These are phyloP conservation scores for Avena insularis DNA, from an alignment of 176 grass and related monocot species.

Conservation along the genomic window DNA sequence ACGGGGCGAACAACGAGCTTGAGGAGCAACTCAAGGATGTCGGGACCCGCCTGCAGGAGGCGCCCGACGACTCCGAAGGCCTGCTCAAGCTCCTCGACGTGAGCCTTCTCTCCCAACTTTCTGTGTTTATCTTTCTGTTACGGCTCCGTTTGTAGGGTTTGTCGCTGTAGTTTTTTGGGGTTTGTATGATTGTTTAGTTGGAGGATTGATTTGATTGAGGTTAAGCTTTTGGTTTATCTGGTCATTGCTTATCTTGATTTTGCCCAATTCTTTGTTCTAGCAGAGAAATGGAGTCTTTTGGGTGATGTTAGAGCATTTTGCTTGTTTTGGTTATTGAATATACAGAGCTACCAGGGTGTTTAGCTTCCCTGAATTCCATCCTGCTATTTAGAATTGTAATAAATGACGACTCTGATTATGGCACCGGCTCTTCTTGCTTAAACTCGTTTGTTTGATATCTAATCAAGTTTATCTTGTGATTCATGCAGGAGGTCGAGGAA, in stretches of 20 bases:
- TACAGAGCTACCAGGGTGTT: not conserved
- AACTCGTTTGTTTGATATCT: not conserved
- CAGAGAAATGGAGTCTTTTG: not conserved
- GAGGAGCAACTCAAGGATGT: slow-evolving; percentile 54
- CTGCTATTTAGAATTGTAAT: not conserved
- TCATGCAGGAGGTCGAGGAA: slow-evolving; percentile 65
- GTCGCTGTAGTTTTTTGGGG: not conserved
- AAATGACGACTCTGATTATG: slow-evolving; percentile 8
- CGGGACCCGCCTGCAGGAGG: slow-evolving; percentile 53
- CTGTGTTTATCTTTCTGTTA: not conserved
- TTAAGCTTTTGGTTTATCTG: slow-evolving; percentile 9
- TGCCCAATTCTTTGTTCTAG: not conserved
- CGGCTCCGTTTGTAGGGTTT: not conserved
- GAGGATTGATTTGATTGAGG: not conserved
- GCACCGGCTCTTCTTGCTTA: slow-evolving; percentile 6
- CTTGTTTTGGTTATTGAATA: not conserved
- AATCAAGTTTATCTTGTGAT: slow-evolving; percentile 24
- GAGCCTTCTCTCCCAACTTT: slow-evolving; percentile 21
- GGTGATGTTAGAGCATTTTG: not conserved
- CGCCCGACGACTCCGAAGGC: slow-evolving; percentile 42
- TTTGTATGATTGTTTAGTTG: slow-evolving; percentile 2
- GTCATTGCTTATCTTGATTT: not conserved
- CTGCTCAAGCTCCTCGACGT: slow-evolving; percentile 71
- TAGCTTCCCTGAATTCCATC: slow-evolving; percentile 8
- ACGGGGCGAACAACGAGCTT: not conserved